Evolutionary conservation across 495 filamentous ascomycete genomes (phyloP), one percentile per base, ranked within the genome.

Genomic region (Tuber aestivum): DNA sequence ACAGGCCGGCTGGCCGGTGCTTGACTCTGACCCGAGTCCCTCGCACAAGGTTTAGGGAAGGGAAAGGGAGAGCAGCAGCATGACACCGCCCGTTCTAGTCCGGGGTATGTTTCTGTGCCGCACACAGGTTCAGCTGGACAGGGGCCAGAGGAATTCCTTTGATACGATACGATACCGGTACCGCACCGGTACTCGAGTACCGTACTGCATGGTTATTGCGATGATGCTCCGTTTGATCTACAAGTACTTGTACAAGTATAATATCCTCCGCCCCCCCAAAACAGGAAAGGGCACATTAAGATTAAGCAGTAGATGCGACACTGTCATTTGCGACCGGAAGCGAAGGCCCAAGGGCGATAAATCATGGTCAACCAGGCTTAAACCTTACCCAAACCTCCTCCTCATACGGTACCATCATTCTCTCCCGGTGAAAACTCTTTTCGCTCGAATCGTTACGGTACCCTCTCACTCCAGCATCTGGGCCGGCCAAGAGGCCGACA

Each of bases 71-170:
- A 21, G 23, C n/a, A 10, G 48, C 7, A 50, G n/a, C 50, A 65
- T 65, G 56, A 65, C 56, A 65, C 56, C 16, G 56, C 56, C 56
- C 56, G 56, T 65, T 65, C 20, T 35, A 65, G 56, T 35, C 56
- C 56, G 56, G 56, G 56, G 56, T 65, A 65, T 35, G 56, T 65
- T 65, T 65, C 27, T 65, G 56, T 65, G 56, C 27, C 56, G 56
- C 56, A 32, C 35, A 65, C 56, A 65, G 12, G 56, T 65, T 65
- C 56, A 65, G 56, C 56, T 65, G 27, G 56, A 65, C 56, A 65
- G 27, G 56, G 56, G 12, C 0, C 56, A 65, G 14, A 35, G n/a
- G 50, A 14, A 3, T 35, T 35, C 14, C 56, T 12, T 35, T 14
- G 38, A 40, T 40, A 40, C n/a, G n/a, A n/a, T n/a, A n/a, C n/a